These are phyloP conservation scores for Diaporthe nobilis DNA, from an alignment of 2,329 filamentous ascomycete species.

Conservation along the genomic window DNA sequence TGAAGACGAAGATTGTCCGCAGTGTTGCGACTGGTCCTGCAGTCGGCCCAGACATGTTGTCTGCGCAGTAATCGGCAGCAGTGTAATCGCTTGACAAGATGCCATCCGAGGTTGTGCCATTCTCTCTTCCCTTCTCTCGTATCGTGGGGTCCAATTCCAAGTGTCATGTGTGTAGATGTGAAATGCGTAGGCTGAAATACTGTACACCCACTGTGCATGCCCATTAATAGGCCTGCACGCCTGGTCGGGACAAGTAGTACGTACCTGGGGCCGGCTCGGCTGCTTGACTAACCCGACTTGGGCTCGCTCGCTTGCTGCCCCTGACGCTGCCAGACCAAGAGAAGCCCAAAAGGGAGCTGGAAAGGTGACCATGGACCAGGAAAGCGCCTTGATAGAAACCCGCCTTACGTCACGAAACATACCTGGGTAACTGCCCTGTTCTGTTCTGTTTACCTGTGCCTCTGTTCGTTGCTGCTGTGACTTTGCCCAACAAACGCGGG, in stretches of 20 bases:
- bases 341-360: slow-evolving; percentile 1
- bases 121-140: background rate
- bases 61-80: background rate
- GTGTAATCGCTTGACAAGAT: background rate
- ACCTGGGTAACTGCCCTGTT: slow-evolving; percentile 1
- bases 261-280: background rate
- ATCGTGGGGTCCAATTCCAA: background rate
- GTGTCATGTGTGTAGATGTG: background rate
- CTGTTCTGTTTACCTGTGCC: slow-evolving; percentile 13
- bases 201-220: background rate
- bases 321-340: slow-evolving; percentile 32
- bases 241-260: background rate
- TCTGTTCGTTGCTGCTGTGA: slow-evolving; percentile 5
- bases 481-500: background rate
- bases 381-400: slow-evolving; percentile 11
- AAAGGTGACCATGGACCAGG: slow-evolving; percentile 7
- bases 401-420: slow-evolving; percentile 42
- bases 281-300: slow-evolving; percentile 38
- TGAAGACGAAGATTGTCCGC: background rate
- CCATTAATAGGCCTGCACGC: background rate
- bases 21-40: background rate
- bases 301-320: slow-evolving; percentile 26
- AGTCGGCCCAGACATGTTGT: background rate
- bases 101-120: background rate
- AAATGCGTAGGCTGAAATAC: no score